These are phyloP conservation scores for Penicillium sp. DNA, from an alignment of 2,329 filamentous ascomycete species.

Conservation along the genomic window DNA sequence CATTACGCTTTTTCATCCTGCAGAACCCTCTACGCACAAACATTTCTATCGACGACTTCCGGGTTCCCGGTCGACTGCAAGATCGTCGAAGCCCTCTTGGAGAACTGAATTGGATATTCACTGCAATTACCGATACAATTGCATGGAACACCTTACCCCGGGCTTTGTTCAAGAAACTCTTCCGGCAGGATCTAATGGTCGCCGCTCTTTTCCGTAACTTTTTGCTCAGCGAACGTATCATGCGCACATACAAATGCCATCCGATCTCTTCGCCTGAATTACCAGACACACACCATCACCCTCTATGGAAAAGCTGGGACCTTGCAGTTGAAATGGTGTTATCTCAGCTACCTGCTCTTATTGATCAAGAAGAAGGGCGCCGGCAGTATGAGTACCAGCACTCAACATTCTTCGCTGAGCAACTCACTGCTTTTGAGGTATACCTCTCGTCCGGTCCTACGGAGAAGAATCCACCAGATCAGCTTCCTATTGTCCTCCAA, in stretches of 20 bases:
- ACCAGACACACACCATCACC: slow-evolving; percentile 93
- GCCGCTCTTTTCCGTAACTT: slow-evolving; percentile 96
- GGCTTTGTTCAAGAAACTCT: slow-evolving; percentile 91
- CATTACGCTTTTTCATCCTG: slow-evolving; percentile 90
- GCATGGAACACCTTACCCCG: slow-evolving; percentile 94
- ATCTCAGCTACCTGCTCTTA: slow-evolving; percentile 78
- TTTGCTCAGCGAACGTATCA: slow-evolving; percentile 87
- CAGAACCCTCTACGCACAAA: slow-evolving; percentile 74
- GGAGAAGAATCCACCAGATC: slow-evolving; percentile 83
- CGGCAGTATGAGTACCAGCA: slow-evolving; percentile 86
- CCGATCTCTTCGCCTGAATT: slow-evolving; percentile 87
- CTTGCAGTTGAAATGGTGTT: slow-evolving; percentile 93
- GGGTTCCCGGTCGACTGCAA: slow-evolving; percentile 85
- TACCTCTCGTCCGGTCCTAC: slow-evolving; percentile 83
- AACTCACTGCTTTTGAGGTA: slow-evolving; percentile 94
- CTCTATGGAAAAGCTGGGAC: slow-evolving; percentile 97
- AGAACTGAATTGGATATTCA: slow-evolving; percentile 99
- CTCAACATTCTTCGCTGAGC: slow-evolving; percentile 94
- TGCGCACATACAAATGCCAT: slow-evolving; percentile 94
- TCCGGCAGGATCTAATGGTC: slow-evolving; percentile 98
- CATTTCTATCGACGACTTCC: slow-evolving; percentile 76
- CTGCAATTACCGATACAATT: slow-evolving; percentile 96
- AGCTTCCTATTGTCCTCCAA: slow-evolving; percentile 92
- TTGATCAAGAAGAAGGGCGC: slow-evolving; percentile 72
- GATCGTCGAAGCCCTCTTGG: slow-evolving; percentile 91